Conservation (phyloP, 2,329 filamentous ascomycete species). For the Calonectria hongkongensis region DNA sequence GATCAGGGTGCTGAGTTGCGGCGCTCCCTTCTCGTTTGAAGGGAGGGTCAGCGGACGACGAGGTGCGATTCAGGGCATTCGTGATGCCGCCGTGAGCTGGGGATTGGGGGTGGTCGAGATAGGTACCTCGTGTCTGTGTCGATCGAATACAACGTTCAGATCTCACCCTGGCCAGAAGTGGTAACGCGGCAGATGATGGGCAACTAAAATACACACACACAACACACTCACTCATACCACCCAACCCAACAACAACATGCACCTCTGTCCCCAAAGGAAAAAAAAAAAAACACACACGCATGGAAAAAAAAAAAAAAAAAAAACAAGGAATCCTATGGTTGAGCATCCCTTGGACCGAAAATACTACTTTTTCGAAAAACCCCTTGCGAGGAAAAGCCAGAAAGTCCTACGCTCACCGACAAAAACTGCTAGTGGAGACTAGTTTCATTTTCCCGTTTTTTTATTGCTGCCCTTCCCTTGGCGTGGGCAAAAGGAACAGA, state of each 20-base stretch:
- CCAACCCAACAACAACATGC: background rate
- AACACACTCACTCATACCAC: background rate
- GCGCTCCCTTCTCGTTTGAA: background rate
- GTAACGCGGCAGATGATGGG: conserved; percentile 1
- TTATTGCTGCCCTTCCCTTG: background rate
- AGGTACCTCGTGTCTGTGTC: background rate
- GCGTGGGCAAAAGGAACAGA: background rate
- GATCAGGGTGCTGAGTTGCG: conserved; percentile 18
- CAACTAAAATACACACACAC: too few species aligned
- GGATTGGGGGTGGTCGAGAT: background rate
- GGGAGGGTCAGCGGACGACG: background rate
- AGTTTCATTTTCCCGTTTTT: background rate
- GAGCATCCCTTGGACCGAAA: background rate
- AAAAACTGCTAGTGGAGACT: conserved; percentile 3
- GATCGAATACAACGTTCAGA: conserved; percentile 2
- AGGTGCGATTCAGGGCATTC: background rate
- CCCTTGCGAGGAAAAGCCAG: background rate
- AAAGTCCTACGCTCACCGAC: background rate
- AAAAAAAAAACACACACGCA: background rate
- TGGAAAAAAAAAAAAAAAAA: background rate
- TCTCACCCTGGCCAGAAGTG: background rate
- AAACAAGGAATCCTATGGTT: background rate
- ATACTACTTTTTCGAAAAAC: background rate
- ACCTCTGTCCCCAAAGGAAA: background rate
- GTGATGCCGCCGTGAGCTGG: background rate